These are phyloP conservation scores for Xerocomus potaroensis DNA, from an alignment of 768 basidiomycete species.

Conservation along the genomic window DNA sequence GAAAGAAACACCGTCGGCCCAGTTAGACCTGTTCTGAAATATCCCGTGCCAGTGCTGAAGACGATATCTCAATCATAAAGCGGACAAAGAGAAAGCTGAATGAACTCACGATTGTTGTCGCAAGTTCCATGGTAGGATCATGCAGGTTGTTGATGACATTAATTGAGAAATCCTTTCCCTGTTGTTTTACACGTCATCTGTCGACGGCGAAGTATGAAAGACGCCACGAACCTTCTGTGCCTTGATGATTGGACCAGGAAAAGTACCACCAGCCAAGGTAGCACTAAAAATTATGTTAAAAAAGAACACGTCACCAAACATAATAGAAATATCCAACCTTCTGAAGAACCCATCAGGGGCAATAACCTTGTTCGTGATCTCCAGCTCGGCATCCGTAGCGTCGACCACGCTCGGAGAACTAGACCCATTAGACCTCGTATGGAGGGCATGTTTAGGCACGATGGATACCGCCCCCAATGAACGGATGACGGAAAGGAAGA, in stretches of 20 bases:
- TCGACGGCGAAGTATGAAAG: not conserved
- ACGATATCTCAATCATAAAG: not conserved
- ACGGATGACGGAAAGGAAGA: conserved; percentile 12
- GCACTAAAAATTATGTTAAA: conserved; percentile 26
- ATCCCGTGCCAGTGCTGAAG: conserved; percentile 34
- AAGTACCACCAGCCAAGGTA: conserved; percentile 42
- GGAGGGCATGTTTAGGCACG: conserved; percentile 5
- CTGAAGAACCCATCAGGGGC: conserved; percentile 47
- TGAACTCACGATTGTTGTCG: conserved; percentile 35
- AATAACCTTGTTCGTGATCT: conserved; percentile 40
- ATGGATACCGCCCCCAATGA: conserved; percentile 17
- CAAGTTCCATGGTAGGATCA: conserved; percentile 31
- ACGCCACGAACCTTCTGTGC: conserved; percentile 36
- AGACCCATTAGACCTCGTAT: not conserved
- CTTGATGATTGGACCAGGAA: conserved; percentile 46
- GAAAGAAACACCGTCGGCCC: conserved; percentile 38
- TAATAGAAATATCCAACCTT: conserved; percentile 29
- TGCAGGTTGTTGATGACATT: conserved; percentile 34
- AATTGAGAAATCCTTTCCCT: conserved; percentile 34
- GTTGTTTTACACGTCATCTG: conserved; percentile 6
- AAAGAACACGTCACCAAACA: not conserved
- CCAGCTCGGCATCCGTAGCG: conserved; percentile 30
- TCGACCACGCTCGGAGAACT: conserved; percentile 15
- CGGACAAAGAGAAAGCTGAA: not conserved
- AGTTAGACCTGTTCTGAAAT: conserved; percentile 31